phyloP scores from a whole-genome alignment of 768 basidiomycete genomes.

The Pleurotus tuber-regium region DNA sequence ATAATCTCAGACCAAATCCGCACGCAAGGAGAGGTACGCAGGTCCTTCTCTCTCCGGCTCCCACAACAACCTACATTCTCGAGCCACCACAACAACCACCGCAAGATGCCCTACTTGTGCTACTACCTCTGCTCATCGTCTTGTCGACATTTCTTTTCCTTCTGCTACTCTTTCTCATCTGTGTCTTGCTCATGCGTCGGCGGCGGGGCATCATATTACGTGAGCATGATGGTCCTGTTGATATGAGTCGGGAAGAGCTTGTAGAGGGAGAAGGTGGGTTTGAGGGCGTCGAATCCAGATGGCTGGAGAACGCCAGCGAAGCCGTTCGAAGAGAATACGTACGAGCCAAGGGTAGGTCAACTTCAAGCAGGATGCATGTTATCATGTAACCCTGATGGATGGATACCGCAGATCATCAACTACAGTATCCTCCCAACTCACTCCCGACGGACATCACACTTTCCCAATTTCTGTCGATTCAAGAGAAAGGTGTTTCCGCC shows the following conservation, averaged over 20 bases:
- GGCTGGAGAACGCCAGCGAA: conserved; percentile 85
- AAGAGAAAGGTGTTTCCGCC: conserved; percentile 98
- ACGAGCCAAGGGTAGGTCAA: conserved; percentile 77
- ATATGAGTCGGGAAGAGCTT: conserved; percentile 90
- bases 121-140: conserved; percentile 92
- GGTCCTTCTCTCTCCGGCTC: background rate
- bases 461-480: conserved; percentile 97
- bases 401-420: conserved; percentile 60
- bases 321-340: conserved; percentile 65
- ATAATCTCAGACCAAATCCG: background rate
- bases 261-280: conserved; percentile 92
- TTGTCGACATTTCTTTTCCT: conserved; percentile 92
- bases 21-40: background rate
- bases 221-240: conserved; percentile 90
- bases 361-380: background rate
- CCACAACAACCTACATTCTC: background rate
- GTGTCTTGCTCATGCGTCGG: conserved; percentile 79
- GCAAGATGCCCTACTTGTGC: conserved; percentile 73
- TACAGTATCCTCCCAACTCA: conserved; percentile 94
- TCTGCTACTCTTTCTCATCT: conserved; percentile 86
- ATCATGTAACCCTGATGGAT: background rate
- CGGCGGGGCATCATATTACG: conserved; percentile 75
- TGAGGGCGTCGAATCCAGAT: conserved; percentile 87
- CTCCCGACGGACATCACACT: conserved; percentile 96
- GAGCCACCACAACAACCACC: conserved; percentile 26